These are phyloP conservation scores for Pleurotus sapidus DNA, from an alignment of 768 basidiomycete genomes.

Conservation along the genomic window DNA sequence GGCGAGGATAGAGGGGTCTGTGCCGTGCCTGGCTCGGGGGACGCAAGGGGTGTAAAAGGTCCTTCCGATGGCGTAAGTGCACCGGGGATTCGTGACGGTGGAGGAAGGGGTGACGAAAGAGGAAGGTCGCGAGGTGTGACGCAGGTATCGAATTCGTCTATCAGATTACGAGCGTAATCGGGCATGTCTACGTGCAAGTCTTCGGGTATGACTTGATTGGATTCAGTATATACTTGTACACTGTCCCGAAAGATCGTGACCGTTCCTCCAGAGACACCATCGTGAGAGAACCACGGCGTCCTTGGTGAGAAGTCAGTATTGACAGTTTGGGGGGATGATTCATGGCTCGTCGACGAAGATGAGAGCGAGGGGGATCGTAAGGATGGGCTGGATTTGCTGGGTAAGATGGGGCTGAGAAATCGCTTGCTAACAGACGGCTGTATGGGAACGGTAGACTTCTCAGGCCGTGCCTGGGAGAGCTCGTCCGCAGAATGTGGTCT, in stretches of 20 bases:
- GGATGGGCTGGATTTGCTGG: neutral
- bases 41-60: neutral
- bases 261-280: neutral
- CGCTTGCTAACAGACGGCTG: neutral
- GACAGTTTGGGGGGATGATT: slow-evolving; percentile 1
- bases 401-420: neutral
- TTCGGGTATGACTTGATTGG: neutral
- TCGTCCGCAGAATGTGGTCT: neutral
- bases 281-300: slow-evolving; percentile 1
- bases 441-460: neutral
- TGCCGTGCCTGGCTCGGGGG: neutral
- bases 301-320: slow-evolving; percentile 2
- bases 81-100: neutral
- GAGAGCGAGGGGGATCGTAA: neutral
- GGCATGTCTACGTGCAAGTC: slow-evolving; percentile 4
- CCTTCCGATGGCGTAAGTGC: neutral
- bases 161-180: slow-evolving; percentile 3
- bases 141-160: slow-evolving; percentile 1
- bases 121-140: neutral
- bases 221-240: neutral
- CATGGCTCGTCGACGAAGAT: neutral
- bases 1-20: neutral
- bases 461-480: neutral
- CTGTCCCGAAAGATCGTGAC: neutral
- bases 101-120: neutral